phyloP scores from a whole-genome alignment of 106 monocot genomes.

The Ottelia alismoides region DNA sequence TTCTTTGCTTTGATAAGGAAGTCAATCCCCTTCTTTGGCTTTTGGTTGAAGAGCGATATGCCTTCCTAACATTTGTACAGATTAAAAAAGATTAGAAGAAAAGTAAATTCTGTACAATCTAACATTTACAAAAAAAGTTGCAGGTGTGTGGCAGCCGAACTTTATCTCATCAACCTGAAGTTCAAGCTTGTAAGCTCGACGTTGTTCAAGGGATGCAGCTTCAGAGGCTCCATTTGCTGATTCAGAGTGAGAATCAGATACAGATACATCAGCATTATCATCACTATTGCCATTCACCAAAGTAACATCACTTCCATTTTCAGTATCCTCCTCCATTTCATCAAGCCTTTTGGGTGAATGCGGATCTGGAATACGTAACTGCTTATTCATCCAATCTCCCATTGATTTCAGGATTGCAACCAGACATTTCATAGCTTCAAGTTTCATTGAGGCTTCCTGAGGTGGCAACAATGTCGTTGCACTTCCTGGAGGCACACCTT shows the following conservation, averaged over 20 bases:
- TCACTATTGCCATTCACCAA: constrained; percentile 41
- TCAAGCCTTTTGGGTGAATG: constrained; percentile 48
- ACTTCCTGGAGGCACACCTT: constrained; percentile 71
- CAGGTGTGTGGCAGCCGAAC: too few species aligned
- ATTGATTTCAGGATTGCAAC: constrained; percentile 94
- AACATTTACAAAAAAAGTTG: constrained; percentile 1
- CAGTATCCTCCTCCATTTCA: constrained; percentile 24
- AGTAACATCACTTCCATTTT: constrained; percentile 34
- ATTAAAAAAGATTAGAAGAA: background rate
- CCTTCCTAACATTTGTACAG: constrained; percentile 84
- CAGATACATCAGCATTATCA: constrained; percentile 38
- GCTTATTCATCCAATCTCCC: constrained; percentile 99
- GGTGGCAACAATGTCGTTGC: constrained; percentile 64
- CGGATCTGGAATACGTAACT: constrained; percentile 79
- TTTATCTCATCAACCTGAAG: constrained; percentile 96
- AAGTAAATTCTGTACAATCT: too few species aligned
- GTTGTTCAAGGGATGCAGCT: constrained; percentile 72
- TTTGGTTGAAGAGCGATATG: constrained; percentile 89
- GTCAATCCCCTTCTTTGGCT: constrained; percentile 90
- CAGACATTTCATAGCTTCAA: constrained; percentile 90
- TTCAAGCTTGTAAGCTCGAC: constrained; percentile 81
- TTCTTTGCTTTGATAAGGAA: constrained; percentile 79
- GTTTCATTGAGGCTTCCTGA: constrained; percentile 75
- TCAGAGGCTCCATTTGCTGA: constrained; percentile 51
- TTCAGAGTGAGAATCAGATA: constrained; percentile 58